phyloP scores from a whole-genome alignment of 2,329 filamentous ascomycete species.

The Zasmidium angulare region DNA sequence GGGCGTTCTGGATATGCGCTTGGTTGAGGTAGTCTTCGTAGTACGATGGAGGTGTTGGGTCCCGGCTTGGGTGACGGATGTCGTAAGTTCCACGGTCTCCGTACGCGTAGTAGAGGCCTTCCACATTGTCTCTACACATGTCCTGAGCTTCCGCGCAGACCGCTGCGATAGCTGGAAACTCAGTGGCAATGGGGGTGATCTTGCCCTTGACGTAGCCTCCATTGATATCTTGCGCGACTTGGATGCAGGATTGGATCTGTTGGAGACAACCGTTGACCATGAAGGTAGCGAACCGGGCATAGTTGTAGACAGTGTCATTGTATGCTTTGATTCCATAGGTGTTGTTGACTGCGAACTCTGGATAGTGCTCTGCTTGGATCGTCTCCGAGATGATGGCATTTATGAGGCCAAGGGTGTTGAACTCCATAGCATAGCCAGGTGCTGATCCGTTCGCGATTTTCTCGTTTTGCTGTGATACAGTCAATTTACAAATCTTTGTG shows the following conservation, averaged over 20 bases:
- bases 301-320: conserved; percentile 60
- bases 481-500: not conserved
- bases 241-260: conserved; percentile 54
- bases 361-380: conserved; percentile 52
- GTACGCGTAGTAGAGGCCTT: conserved; percentile 49
- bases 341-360: conserved; percentile 55
- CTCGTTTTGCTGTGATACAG: conserved; percentile 53
- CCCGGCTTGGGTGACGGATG: conserved; percentile 51
- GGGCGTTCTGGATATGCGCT: conserved; percentile 54
- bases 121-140: conserved; percentile 58
- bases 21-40: conserved; percentile 58
- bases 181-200: conserved; percentile 19
- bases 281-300: conserved; percentile 56
- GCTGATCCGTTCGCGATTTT: conserved; percentile 33
- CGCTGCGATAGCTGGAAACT: conserved; percentile 20
- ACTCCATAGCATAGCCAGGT: conserved; percentile 7
- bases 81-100: conserved; percentile 58
- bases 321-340: conserved; percentile 56
- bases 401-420: conserved; percentile 47
- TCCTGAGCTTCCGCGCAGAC: conserved; percentile 57
- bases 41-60: conserved; percentile 40
- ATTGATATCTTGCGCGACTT: conserved; percentile 34
- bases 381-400: conserved; percentile 57
- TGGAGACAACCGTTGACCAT: conserved; percentile 50
- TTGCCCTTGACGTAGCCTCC: conserved; percentile 28